Conservation (phyloP, 495 filamentous ascomycete genomes). For the Podospora didyma region DNA sequence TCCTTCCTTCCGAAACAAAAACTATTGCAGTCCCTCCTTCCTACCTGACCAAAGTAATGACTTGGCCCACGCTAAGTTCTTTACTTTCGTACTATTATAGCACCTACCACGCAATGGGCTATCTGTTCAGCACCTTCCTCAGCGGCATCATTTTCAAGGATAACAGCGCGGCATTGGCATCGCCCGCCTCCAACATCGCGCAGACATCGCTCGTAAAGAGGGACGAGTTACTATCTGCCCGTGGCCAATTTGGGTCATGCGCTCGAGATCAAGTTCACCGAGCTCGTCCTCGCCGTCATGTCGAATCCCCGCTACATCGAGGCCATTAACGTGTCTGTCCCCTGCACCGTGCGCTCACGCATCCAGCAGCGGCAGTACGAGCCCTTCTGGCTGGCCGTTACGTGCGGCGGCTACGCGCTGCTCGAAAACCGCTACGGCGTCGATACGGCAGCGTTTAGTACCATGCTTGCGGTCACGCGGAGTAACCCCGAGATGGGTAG, state of each 20-base stretch:
- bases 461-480: constrained; percentile 3
- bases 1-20: no score
- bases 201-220: background rate
- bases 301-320: background rate
- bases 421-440: constrained; percentile 8
- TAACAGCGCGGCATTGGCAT: background rate
- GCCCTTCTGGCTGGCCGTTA: constrained; percentile 6
- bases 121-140: background rate
- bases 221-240: background rate
- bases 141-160: background rate
- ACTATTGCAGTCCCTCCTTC: no score
- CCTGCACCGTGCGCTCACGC: background rate
- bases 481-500: constrained; percentile 5
- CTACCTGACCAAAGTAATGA: background rate
- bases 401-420: constrained; percentile 4
- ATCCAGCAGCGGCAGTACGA: constrained; percentile 4
- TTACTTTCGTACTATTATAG: background rate
- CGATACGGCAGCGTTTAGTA: constrained; percentile 7
- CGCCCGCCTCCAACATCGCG: background rate
- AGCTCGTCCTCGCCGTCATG: constrained; percentile 3
- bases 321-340: background rate
- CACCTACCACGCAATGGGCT: background rate
- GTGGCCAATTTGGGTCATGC: constrained; percentile 2
- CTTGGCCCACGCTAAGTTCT: no score
- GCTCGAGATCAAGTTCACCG: constrained; percentile 1